Evolutionary conservation across 805 yeast species (phyloP).

Genomic region (Danielia oregonensis): DNA sequence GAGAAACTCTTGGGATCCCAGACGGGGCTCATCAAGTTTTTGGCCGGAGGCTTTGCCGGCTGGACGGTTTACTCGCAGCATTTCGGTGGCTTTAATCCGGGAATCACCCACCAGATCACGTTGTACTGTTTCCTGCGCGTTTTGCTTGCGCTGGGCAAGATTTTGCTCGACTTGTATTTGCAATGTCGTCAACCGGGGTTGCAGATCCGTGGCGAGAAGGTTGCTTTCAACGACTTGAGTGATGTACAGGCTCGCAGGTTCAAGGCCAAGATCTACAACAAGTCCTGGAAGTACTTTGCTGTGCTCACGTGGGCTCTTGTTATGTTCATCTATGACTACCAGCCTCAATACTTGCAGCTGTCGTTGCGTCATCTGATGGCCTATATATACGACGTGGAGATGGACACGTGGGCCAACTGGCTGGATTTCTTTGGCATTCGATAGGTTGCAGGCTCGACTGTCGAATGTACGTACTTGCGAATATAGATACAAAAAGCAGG

Average conservation of each 20-base stretch:
- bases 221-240: slow-evolving; percentile 26
- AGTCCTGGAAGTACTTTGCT: slow-evolving; percentile 57
- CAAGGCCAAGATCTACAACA: slow-evolving; percentile 25
- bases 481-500: too few species aligned
- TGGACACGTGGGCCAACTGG: slow-evolving; percentile 48
- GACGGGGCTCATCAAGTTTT: slow-evolving; percentile 27
- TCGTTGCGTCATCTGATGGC: slow-evolving; percentile 67
- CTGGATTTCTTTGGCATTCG: slow-evolving; percentile 39
- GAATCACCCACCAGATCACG: slow-evolving; percentile 69
- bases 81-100: slow-evolving; percentile 41
- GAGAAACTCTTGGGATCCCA: slow-evolving; percentile 34
- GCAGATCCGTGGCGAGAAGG: slow-evolving; percentile 15
- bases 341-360: slow-evolving; percentile 59
- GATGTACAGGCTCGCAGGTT: slow-evolving; percentile 31
- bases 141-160: slow-evolving; percentile 56
- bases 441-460: too few species aligned
- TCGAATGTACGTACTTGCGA: too few species aligned
- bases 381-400: slow-evolving; percentile 61
- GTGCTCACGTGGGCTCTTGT: slow-evolving; percentile 69
- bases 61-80: slow-evolving; percentile 44
- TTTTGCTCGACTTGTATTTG: slow-evolving; percentile 38
- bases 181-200: slow-evolving; percentile 33
- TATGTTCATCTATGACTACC: slow-evolving; percentile 64
- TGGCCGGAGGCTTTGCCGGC: slow-evolving; percentile 39
- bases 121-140: slow-evolving; percentile 71